phyloP scores from a whole-genome alignment of 768 basidiomycete species.

The Agaricus subrufescens region DNA sequence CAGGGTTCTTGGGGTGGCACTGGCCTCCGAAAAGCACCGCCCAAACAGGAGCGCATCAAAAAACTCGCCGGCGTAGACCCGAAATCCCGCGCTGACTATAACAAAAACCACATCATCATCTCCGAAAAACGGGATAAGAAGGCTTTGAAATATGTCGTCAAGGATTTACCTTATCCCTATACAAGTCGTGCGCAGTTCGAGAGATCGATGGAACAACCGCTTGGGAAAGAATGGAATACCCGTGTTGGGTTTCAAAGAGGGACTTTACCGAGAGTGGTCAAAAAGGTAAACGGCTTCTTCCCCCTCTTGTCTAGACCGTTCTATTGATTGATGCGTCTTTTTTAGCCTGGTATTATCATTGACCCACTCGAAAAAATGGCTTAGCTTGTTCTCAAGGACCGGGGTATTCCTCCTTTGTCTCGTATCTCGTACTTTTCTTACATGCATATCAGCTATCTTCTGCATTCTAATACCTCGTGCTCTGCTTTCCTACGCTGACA shows the following conservation, averaged over 20 bases:
- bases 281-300: constrained; percentile 57
- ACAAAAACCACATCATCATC: constrained; percentile 87
- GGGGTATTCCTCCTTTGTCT: too few species aligned
- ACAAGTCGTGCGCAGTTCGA: constrained; percentile 93
- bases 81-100: constrained; percentile 73
- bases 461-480: too few species aligned
- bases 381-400: not conserved
- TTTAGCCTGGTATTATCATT: constrained; percentile 66
- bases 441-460: too few species aligned
- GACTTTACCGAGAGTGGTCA: constrained; percentile 81
- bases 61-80: constrained; percentile 81
- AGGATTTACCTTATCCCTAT: constrained; percentile 92
- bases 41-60: constrained; percentile 73
- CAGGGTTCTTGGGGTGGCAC: constrained; percentile 92
- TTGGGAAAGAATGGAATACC: constrained; percentile 94
- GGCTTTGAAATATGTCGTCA: constrained; percentile 81
- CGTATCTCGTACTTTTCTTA: too few species aligned
- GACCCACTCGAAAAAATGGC: constrained; percentile 54
- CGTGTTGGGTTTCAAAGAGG: constrained; percentile 77
- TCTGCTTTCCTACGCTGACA: too few species aligned
- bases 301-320: not conserved
- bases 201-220: constrained; percentile 69
- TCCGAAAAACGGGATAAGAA: constrained; percentile 96
- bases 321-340: constrained; percentile 6
- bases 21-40: constrained; percentile 55